These are phyloP conservation scores for Didymosphaeria variabile DNA, from an alignment of 2,329 filamentous ascomycete species.

Conservation along the genomic window DNA sequence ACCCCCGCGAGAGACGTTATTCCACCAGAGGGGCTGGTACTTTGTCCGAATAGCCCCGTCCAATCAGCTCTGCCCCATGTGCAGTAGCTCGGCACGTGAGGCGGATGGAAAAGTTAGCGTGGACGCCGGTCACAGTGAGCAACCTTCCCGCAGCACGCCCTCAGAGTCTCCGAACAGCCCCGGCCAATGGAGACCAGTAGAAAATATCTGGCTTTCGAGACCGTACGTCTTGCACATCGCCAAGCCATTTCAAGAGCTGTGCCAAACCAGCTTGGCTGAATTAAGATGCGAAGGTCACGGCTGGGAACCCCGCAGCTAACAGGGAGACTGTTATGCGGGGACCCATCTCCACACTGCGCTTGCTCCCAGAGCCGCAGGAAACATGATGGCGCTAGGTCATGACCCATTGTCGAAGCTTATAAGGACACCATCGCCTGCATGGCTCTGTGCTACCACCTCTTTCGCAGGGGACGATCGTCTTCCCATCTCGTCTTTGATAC, in stretches of 20 bases:
- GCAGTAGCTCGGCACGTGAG: neutral
- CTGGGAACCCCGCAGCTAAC: neutral
- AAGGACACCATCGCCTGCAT: neutral
- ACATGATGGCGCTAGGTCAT: neutral
- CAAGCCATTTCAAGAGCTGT: neutral
- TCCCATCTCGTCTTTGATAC: too few species aligned
- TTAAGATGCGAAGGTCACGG: neutral
- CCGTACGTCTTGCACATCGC: neutral
- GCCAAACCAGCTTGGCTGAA: neutral
- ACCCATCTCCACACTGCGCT: neutral
- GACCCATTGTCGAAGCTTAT: neutral
- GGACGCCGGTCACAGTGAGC: neutral
- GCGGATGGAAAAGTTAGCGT: neutral
- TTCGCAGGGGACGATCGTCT: neutral
- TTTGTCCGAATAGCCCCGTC: slow-evolving; percentile 12
- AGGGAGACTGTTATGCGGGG: neutral
- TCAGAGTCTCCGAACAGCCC: neutral
- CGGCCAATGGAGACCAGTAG: neutral
- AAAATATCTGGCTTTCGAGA: neutral
- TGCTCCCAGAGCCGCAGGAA: neutral
- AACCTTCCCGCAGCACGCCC: neutral
- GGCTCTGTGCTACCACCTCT: neutral
- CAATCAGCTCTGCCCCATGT: neutral
- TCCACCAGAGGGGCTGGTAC: neutral
- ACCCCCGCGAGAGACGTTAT: neutral